Base-by-base conservation (phyloP, 208 protist genomes). In the Acanthamoeba sp. region DNA sequence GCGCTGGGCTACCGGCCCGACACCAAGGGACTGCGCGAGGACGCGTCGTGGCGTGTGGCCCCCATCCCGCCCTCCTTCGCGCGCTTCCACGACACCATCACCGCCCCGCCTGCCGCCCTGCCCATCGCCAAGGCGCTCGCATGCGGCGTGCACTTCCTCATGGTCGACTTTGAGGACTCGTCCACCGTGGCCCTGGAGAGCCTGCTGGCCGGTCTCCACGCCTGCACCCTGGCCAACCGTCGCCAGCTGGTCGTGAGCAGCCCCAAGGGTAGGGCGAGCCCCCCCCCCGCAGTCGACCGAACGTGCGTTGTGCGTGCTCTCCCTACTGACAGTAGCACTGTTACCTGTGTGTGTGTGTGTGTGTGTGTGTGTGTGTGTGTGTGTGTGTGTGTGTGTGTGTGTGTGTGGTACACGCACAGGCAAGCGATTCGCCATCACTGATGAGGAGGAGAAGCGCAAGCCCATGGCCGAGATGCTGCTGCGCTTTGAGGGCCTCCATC, bases 81-180 rank as follows among this genome's bases (percentile, higher is more conserved):
- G 14, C 32, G 85, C 36, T 91, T 91, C 42, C 85, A 91, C 42
- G 85, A 73, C 85, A 91, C 85, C 85, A 91, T 91, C 59, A 91
- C 85, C 9, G 85, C 55, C 20, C 85, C 85, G 32, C 85, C 85
- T 6, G 57, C 34, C 24, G 50, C 85, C 20, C 18, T 55, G 34
- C 45, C 57, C 57, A 91, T 91, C 85, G 59, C 59, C 59, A 91
- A 91, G 38, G 85, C 85, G 18, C 85, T 91, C 55, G 42, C 10
- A 4, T 76, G 55, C 59, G 85, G 85, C 5, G 85, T 91, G 24
- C 85, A 64, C n/a, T 91, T 91, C 52, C 57, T 91, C 52, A 91
- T 91, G 85, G 85, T 91, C 34, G 85, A 91, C 38, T 91, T 91
- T 71, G 85, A 91, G 59, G 85, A 91, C 85, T 91, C 85, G 34